Base-by-base conservation (phyloP, 805 yeast genomes). In the Sugiyamaella qingdaonensis region DNA sequence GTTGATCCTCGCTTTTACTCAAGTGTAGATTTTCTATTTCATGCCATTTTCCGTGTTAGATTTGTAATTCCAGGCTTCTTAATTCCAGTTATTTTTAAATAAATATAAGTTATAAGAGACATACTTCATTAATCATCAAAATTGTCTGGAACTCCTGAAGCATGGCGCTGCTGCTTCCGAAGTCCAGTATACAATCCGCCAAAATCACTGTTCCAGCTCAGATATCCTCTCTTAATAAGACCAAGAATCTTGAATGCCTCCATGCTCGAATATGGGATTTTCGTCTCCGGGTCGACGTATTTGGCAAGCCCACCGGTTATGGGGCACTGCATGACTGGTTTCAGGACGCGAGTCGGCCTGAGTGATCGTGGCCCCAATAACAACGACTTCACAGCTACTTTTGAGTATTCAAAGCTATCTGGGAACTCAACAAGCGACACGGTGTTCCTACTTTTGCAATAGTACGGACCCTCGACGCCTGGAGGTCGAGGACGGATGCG, bases 111-210 rank as follows among this genome's bases (percentile, higher is more conserved):
- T 18, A 33, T 33, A 16, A 16, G 24, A n/a, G n/a, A n/a, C 27
- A 31, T 33, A 29, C 21, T 16, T 19, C 19, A 19, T 45, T 41
- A 33, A 48, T 52, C 48, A 44, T 54, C 42, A 45, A 90, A 90
- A 7, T 95, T 95, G 50, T 84, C 86, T 1, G 97, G 97, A 10
- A 89, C 96, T 7, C 95, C 96, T 56, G 78, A 78, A 0, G 96
- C 96, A 58, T 83, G 89, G 49, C 77, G 72, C 19, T 63, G 68
- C 10, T 70, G 68, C 54, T 56, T 69, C 48, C 57, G 68, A 56
- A 61, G 74, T 66, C 58, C 77, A 48, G 65, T 74, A 74, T 68
- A 84, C 73, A 60, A 71, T 3, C 75, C 75, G 5, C 75, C 77
- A n/a, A 72, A 58, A 39, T 64, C 70, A 49, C 74, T 69, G 61